phyloP scores from a whole-genome alignment of 2,329 filamentous ascomycete genomes.

The Cylindrodendrum hubeiense region DNA sequence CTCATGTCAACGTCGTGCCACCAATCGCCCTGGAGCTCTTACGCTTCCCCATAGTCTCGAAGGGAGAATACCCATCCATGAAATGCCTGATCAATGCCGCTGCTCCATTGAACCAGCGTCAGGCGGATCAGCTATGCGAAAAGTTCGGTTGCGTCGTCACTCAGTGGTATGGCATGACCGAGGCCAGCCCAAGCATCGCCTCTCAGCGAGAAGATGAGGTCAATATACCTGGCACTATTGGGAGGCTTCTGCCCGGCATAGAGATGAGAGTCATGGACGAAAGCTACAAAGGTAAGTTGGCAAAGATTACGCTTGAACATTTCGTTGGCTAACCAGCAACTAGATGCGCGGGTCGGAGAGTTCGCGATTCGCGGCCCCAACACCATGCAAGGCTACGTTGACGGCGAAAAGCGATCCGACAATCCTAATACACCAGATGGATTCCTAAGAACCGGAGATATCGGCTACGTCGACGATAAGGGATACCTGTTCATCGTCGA shows the following conservation, averaged over 20 bases:
- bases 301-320: too few species aligned
- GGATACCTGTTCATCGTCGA: slow-evolving; percentile 16
- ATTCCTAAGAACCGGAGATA: slow-evolving; percentile 13
- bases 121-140: slow-evolving; percentile 8
- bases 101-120: slow-evolving; percentile 13
- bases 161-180: slow-evolving; percentile 18
- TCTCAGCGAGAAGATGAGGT: slow-evolving; percentile 15
- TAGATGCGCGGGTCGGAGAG: slow-evolving; percentile 6
- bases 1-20: slow-evolving; percentile 15
- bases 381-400: slow-evolving; percentile 19
- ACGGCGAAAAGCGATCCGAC: background rate
- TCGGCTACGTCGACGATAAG: slow-evolving; percentile 14
- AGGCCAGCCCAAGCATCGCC: slow-evolving; percentile 15
- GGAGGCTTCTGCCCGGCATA: slow-evolving; percentile 11
- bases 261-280: slow-evolving; percentile 18
- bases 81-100: slow-evolving; percentile 18
- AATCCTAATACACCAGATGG: slow-evolving; percentile 4
- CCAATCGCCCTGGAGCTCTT: slow-evolving; percentile 16
- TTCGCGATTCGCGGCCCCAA: slow-evolving; percentile 15
- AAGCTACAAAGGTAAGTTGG: background rate
- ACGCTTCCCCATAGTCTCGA: background rate
- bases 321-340: background rate
- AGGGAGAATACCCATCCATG: slow-evolving; percentile 9
- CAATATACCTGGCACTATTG: slow-evolving; percentile 9
- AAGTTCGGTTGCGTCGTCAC: slow-evolving; percentile 8